Evolutionary conservation across 768 basidiomycete genomes (phyloP), one percentile per base, ranked within the genome.

Genomic region (Omphalotus guepiniiformis): DNA sequence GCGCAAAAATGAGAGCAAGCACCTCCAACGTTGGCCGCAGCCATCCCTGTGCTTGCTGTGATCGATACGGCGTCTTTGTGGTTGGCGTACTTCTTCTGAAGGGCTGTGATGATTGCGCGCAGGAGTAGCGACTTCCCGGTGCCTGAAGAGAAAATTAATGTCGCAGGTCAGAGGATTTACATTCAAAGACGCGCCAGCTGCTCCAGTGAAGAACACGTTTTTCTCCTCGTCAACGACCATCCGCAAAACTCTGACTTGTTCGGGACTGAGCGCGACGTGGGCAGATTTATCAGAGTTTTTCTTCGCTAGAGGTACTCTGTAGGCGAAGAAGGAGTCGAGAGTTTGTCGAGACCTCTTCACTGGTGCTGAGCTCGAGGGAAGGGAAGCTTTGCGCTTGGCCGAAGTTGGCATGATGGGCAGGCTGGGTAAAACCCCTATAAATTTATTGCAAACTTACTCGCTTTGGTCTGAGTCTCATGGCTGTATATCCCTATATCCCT

Each of bases 101-200:
- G 69, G 8, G 67, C 65, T 23, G 65, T 65, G 57, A 89, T 88
- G 46, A 89, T 85, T 55, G 85, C 83, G 15, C 85, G 73, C 5
- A 89, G 72, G 3, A 89, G 71, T 32, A 89, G 82, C 1, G 87
- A 88, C 64, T 89, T 89, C 39, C 87, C 87, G 15, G 87, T 88
- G 49, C 87, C 86, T 88, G n/a, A n/a, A n/a, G n/a, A n/a, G n/a
- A 42, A n/a, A 19, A 51, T 12, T 13, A 39, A 29, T n/a, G 32
- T 21, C 9, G 3, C 25, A 25, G 11, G 58, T 83, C 13, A 8
- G n/a, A n/a, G n/a, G 42, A 21, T 13, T 39, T 39, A 13, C 8
- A 39, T 12, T 21, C 37, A 39, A 8, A 8, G 36, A 40, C 29
- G 34, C 26, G 87, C 86, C 86, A 40, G 87, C 87, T 54, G 80